These are phyloP conservation scores for Candida manassasensis DNA, from an alignment of 805 yeast species.

Conservation along the genomic window DNA sequence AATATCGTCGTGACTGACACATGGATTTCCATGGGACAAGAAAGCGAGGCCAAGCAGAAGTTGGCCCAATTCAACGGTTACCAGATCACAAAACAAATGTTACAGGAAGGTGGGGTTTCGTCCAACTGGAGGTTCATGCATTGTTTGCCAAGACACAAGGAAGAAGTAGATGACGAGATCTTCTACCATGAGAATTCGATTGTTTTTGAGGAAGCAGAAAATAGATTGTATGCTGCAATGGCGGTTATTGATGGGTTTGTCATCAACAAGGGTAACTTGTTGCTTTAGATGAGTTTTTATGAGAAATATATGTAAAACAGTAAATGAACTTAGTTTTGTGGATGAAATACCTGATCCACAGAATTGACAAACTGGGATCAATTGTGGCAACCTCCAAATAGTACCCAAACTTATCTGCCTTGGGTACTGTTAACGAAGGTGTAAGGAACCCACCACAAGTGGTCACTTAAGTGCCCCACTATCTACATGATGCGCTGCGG, in stretches of 20 bases:
- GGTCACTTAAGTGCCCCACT: too few relatives aligned
- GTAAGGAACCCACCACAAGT: too few relatives aligned
- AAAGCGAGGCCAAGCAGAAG: slow-evolving; percentile 65
- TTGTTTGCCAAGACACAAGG: slow-evolving; percentile 92
- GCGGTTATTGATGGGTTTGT: slow-evolving; percentile 90
- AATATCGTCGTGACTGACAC: slow-evolving; percentile 92
- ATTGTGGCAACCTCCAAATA: too few relatives aligned
- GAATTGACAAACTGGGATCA: too few relatives aligned
- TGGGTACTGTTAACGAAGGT: too few relatives aligned
- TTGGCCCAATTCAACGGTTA: slow-evolving; percentile 80
- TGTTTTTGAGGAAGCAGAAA: slow-evolving; percentile 95
- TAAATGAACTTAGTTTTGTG: too few relatives aligned
- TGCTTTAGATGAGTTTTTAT: slow-evolving; percentile 3
- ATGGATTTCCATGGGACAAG: slow-evolving; percentile 98
- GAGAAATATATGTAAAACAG: background rate
- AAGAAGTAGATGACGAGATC: slow-evolving; percentile 91
- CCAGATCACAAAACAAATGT: slow-evolving; percentile 71
- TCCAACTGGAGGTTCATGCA: slow-evolving; percentile 90
- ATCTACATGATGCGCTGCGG: too few relatives aligned
- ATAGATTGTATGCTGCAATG: slow-evolving; percentile 92
- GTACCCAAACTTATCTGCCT: too few relatives aligned
- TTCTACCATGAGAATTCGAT: slow-evolving; percentile 76
- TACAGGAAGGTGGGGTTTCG: slow-evolving; percentile 53
- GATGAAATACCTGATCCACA: too few relatives aligned
- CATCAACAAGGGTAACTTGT: slow-evolving; percentile 66